Conservation (phyloP, 75 land plant species). For the Cryptomeria japonica region DNA sequence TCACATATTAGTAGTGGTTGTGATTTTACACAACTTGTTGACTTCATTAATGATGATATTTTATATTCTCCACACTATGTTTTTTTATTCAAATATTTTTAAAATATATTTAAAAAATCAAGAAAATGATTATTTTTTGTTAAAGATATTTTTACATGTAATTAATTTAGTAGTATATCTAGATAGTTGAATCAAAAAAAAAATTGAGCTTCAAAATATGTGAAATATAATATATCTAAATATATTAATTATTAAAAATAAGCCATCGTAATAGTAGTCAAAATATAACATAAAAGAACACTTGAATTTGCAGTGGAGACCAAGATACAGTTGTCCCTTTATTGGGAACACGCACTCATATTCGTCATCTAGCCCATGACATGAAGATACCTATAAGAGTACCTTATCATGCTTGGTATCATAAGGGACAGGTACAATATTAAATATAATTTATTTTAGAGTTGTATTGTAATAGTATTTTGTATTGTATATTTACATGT, state of each 20-base stretch:
- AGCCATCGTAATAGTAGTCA: too few species aligned
- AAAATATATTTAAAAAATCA: neutral
- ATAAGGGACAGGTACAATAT: constrained; percentile 60
- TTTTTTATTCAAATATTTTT: neutral
- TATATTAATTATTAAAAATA: too few species aligned
- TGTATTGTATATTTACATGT: too few species aligned
- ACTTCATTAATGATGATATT: neutral
- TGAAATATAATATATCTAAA: too few species aligned
- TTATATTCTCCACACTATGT: neutral
- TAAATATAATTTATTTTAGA: neutral
- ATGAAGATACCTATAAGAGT: constrained; percentile 50
- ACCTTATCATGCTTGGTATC: constrained; percentile 87
- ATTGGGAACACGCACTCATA: constrained; percentile 70
- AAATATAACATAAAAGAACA: too few species aligned
- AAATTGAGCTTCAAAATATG: too few species aligned
- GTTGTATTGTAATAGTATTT: neutral
- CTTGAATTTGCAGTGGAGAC: constrained; percentile 66
- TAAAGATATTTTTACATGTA: too few species aligned
- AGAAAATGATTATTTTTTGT: too few species aligned
- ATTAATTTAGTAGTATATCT: too few species aligned
- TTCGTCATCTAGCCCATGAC: constrained; percentile 66
- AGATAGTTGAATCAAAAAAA: too few species aligned
- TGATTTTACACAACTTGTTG: neutral
- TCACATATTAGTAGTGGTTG: neutral
- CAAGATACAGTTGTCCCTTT: constrained; percentile 87